Conservation (phyloP, 768 basidiomycete species). For the Plicaturopsis crispa region DNA sequence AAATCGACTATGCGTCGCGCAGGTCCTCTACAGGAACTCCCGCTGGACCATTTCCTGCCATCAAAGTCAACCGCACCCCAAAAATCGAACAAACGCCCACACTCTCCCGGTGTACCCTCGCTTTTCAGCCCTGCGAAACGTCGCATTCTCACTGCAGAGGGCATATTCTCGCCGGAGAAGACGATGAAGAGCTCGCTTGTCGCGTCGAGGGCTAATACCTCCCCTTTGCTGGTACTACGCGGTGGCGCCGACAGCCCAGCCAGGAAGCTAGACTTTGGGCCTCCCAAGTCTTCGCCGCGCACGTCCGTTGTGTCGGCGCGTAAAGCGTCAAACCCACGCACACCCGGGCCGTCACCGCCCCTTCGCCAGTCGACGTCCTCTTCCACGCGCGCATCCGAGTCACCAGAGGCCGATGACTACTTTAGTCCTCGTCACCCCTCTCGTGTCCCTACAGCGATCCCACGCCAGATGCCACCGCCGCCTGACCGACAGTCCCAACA, state of each 20-base stretch:
- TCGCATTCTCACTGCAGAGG: conserved; percentile 53
- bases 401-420: conserved; percentile 12
- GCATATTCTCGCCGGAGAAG: conserved; percentile 31
- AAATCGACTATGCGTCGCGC: conserved; percentile 17
- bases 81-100: conserved; percentile 46
- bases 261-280: conserved; percentile 45
- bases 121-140: conserved; percentile 62
- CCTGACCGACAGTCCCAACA: conserved; percentile 50
- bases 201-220: conserved; percentile 30
- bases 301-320: conserved; percentile 8
- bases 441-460: conserved; percentile 17
- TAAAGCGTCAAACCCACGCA: conserved; percentile 6
- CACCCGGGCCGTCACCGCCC: conserved; percentile 6
- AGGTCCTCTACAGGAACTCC: conserved; percentile 56
- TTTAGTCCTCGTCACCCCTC: conserved; percentile 13
- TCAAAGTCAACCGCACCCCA: conserved; percentile 20
- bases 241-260: conserved; percentile 35
- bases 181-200: conserved; percentile 26
- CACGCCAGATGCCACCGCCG: conserved; percentile 32
- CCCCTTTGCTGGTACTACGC: conserved; percentile 36
- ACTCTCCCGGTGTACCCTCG: conserved; percentile 42
- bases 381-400: neutral
- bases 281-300: conserved; percentile 22
- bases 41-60: conserved; percentile 47
- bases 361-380: conserved; percentile 10